Percentiles rank a stretch among this genome's conserved stretches.
Conservation (phyloP, 2,329 filamentous ascomycete genomes). For the Amauroascus verrucosus region DNA sequence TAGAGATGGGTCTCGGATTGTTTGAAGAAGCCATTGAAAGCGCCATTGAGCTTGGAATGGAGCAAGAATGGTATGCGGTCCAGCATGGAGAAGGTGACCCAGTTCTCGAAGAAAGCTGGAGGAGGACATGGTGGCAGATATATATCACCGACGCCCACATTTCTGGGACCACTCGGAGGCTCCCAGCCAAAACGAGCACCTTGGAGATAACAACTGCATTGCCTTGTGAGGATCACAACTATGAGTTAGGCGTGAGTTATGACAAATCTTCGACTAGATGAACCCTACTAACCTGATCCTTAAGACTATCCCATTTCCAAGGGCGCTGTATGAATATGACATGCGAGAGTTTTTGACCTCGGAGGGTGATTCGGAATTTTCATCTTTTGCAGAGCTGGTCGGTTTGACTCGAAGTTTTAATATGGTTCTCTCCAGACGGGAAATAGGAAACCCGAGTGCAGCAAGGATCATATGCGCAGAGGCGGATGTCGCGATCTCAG, state of each 20-base stretch:
- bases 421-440: slow-evolving; percentile 19
- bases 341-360: slow-evolving; percentile 24
- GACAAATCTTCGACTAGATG: background rate
- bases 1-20: slow-evolving; percentile 7
- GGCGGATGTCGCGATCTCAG: slow-evolving; percentile 29
- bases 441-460: slow-evolving; percentile 13
- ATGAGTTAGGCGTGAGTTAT: slow-evolving; percentile 23
- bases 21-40: slow-evolving; percentile 9
- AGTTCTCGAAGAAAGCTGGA: slow-evolving; percentile 37
- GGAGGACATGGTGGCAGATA: slow-evolving; percentile 30
- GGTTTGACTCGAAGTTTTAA: slow-evolving; percentile 21
- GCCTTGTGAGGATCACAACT: slow-evolving; percentile 26
- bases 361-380: slow-evolving; percentile 20
- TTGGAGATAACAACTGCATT: slow-evolving; percentile 22
- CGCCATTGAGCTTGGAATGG: slow-evolving; percentile 22
- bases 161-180: slow-evolving; percentile 46
- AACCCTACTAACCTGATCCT: background rate
- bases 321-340: slow-evolving; percentile 27
- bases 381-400: slow-evolving; percentile 29
- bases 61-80: slow-evolving; percentile 21
- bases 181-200: slow-evolving; percentile 16
- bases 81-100: slow-evolving; percentile 46
- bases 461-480: slow-evolving; percentile 21
- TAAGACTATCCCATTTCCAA: slow-evolving; percentile 22
- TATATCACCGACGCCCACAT: slow-evolving; percentile 70